Percentiles rank a stretch among this genome's conserved stretches.
Evolutionary conservation across 208 protist species (phyloP).

Genomic region (Crithidia fasciculata): DNA sequence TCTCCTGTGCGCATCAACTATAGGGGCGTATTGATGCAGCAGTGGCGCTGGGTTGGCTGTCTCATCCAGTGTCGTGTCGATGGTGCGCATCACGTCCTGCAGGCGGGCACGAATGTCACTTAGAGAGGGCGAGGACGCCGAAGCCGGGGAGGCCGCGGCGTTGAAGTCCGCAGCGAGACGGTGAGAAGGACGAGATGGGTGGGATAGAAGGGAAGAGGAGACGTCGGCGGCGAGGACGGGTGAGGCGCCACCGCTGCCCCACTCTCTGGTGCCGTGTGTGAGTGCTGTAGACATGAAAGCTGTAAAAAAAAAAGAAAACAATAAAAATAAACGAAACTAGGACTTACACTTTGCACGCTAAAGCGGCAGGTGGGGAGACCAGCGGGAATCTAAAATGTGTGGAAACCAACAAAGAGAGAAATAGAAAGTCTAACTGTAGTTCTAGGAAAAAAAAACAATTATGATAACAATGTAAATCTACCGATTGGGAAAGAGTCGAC

Average conservation of each 20-base stretch:
- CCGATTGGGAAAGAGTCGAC: too few species aligned
- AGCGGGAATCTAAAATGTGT: too few species aligned
- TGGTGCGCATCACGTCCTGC: conserved; percentile 53
- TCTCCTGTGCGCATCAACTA: too few species aligned
- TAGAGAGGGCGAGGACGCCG: conserved; percentile 25
- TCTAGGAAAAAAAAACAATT: not conserved
- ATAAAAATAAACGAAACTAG: too few species aligned
- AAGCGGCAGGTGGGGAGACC: too few species aligned
- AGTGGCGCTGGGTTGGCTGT: not conserved
- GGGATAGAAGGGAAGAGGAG: not conserved
- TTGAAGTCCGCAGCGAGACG: conserved; percentile 1
- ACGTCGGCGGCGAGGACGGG: not conserved
- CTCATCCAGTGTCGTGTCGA: conserved; percentile 43
- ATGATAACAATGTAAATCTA: too few species aligned
- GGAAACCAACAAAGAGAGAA: too few species aligned
- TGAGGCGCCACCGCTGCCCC: not conserved
- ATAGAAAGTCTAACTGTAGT: not conserved
- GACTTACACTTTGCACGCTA: too few species aligned
- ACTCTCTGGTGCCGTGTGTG: not conserved
- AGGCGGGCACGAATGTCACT: conserved; percentile 43
- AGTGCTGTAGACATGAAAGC: not conserved
- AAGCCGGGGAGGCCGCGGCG: not conserved
- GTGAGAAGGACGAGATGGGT: not conserved
- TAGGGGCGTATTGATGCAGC: too few species aligned
- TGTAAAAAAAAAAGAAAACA: too few species aligned